A percentile compares a stretch with the other conserved stretches of the same genome.
Conservation (phyloP, 768 basidiomycete genomes). For the Strobilomyces echinocephalus region DNA sequence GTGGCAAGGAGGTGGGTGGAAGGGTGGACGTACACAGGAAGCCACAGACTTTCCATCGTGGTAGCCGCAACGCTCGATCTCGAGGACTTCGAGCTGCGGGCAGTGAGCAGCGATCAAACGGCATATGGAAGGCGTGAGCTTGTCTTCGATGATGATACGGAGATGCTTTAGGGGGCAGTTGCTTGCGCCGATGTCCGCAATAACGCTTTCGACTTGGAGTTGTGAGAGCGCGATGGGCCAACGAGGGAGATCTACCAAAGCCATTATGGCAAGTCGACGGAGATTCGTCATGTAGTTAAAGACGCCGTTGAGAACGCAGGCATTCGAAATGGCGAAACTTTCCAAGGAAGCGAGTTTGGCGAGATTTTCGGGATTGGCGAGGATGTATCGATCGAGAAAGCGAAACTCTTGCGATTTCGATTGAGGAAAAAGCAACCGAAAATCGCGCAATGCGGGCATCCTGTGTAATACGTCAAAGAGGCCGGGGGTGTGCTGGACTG, state of each 20-base stretch:
- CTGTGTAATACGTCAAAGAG: constrained; percentile 29
- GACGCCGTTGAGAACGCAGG: constrained; percentile 28
- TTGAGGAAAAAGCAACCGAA: constrained; percentile 31
- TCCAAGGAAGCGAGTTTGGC: constrained; percentile 32
- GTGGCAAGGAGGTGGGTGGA: constrained; percentile 10
- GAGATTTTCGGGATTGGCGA: constrained; percentile 19
- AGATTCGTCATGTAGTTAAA: constrained; percentile 29
- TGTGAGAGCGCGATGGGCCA: constrained; percentile 35
- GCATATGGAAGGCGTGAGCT: constrained; percentile 31
- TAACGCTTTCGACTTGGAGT: constrained; percentile 28
- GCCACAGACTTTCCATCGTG: constrained; percentile 35
- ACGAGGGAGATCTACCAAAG: constrained; percentile 32
- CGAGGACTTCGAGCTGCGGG: constrained; percentile 30
- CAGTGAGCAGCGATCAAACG: constrained; percentile 25
- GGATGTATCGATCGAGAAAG: constrained; percentile 21
- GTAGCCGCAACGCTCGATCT: constrained; percentile 35
- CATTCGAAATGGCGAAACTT: constrained; percentile 34
- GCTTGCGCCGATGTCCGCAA: constrained; percentile 28
- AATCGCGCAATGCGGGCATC: constrained; percentile 29
- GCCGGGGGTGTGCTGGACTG: background rate
- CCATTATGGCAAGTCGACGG: constrained; percentile 28
- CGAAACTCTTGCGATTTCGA: constrained; percentile 23
- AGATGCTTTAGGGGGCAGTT: constrained; percentile 31
- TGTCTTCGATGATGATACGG: constrained; percentile 35
- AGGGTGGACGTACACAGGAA: constrained; percentile 30